These are phyloP conservation scores for Globisporangium takayamanum DNA, from an alignment of 352 stramenopile genomes.

Conservation along the genomic window DNA sequence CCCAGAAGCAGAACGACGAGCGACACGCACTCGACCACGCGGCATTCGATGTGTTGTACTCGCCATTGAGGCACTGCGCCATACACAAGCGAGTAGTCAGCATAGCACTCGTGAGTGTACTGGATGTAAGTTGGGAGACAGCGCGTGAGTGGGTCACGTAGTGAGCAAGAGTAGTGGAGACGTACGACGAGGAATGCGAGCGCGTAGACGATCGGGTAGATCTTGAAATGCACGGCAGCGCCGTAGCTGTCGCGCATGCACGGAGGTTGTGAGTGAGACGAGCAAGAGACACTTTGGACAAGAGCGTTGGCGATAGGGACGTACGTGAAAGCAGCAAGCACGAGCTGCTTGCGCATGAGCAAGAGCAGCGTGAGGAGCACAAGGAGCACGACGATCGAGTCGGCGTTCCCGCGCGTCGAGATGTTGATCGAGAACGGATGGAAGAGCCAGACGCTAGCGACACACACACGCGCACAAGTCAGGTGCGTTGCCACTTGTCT, in stretches of 20 bases:
- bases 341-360: slow-evolving; percentile 74
- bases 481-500: neutral
- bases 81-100: neutral
- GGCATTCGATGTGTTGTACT: slow-evolving; percentile 44
- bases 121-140: no score
- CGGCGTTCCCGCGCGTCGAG: slow-evolving; percentile 96
- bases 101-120: no score
- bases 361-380: slow-evolving; percentile 90
- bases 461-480: neutral
- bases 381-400: slow-evolving; percentile 92
- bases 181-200: slow-evolving; percentile 82
- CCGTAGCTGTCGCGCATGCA: slow-evolving; percentile 67
- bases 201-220: slow-evolving; percentile 98
- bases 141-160: neutral
- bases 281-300: neutral
- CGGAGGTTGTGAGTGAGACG: neutral
- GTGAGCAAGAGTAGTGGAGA: neutral
- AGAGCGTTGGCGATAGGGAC: slow-evolving; percentile 1
- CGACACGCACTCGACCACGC: slow-evolving; percentile 40
- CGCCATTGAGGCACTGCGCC: slow-evolving; percentile 58
- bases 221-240: slow-evolving; percentile 96
- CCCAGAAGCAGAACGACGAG: slow-evolving; percentile 49
- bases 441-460: slow-evolving; percentile 91
- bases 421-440: slow-evolving; percentile 99
- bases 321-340: slow-evolving; percentile 63